phyloP scores from a whole-genome alignment of 2,329 filamentous ascomycete species.

The Trichothecium sympodiale region DNA sequence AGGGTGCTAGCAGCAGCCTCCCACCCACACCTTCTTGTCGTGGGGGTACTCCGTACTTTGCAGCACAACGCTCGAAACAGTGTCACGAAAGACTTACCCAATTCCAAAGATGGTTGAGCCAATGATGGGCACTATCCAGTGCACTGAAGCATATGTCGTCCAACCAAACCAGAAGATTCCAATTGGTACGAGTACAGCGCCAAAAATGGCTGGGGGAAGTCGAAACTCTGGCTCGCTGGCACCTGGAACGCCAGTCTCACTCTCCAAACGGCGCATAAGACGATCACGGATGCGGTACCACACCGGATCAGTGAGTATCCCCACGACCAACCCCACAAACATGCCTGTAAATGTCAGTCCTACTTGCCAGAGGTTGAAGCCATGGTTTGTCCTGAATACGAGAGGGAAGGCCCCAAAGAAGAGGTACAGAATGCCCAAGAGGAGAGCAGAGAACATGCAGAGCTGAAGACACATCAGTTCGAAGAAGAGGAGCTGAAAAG shows the following conservation, averaged over 20 bases:
- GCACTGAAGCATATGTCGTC: slow-evolving; percentile 64
- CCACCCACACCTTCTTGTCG: neutral
- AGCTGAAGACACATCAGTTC: slow-evolving; percentile 82
- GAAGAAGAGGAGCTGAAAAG: slow-evolving; percentile 66
- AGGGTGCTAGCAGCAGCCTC: neutral
- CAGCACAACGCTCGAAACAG: neutral
- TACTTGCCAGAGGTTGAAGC: slow-evolving; percentile 66
- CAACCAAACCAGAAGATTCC: slow-evolving; percentile 85
- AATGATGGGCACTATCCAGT: slow-evolving; percentile 69
- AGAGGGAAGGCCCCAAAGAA: slow-evolving; percentile 85
- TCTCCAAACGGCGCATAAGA: slow-evolving; percentile 43
- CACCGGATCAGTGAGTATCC: slow-evolving; percentile 51
- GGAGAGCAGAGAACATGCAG: slow-evolving; percentile 70
- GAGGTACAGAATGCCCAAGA: slow-evolving; percentile 81
- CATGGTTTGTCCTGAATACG: slow-evolving; percentile 64
- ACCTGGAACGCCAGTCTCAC: slow-evolving; percentile 38
- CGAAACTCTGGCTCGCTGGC: slow-evolving; percentile 78
- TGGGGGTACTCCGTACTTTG: no score
- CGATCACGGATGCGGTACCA: slow-evolving; percentile 50
- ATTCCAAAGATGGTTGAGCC: slow-evolving; percentile 60
- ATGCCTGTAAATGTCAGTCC: slow-evolving; percentile 71
- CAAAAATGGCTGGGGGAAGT: slow-evolving; percentile 62
- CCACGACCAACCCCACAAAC: slow-evolving; percentile 55
- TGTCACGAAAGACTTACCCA: slow-evolving; percentile 40
- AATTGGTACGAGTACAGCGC: slow-evolving; percentile 66